Evolutionary conservation across 2,329 filamentous ascomycete species (phyloP).

Genomic region (Clonostachys rosea): DNA sequence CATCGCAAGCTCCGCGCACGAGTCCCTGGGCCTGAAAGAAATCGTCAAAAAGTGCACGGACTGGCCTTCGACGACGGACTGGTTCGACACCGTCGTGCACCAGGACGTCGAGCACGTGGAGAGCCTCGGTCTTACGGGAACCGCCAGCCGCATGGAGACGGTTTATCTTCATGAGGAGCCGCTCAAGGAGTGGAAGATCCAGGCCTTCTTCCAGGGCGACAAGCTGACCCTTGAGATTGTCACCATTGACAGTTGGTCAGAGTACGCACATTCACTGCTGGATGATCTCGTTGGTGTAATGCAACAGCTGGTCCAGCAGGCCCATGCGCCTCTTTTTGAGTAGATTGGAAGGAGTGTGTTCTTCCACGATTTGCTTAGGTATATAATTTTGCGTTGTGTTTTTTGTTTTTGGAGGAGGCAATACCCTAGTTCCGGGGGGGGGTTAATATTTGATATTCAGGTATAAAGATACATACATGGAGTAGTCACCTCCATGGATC

Average conservation of each 20-base stretch:
- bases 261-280: conserved; percentile 44
- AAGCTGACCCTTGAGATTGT: conserved; percentile 53
- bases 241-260: conserved; percentile 51
- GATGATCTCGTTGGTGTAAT: conserved; percentile 40
- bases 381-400: too few species aligned
- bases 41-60: conserved; percentile 42
- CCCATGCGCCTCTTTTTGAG: conserved; percentile 13
- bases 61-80: conserved; percentile 30
- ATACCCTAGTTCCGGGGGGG: too few species aligned
- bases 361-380: too few species aligned
- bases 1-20: conserved; percentile 48
- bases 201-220: conserved; percentile 52
- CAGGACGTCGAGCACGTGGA: conserved; percentile 61
- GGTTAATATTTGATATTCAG: too few species aligned
- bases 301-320: conserved; percentile 27
- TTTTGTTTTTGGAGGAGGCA: too few species aligned
- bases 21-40: conserved; percentile 48
- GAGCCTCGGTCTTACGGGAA: conserved; percentile 32
- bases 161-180: conserved; percentile 54
- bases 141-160: conserved; percentile 46
- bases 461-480: too few species aligned
- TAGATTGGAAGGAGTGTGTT: background rate
- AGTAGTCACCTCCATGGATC: too few species aligned
- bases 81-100: conserved; percentile 54
- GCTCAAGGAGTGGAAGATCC: conserved; percentile 53